Evolutionary conservation across 225 moss, liverwort and hornwort species (phyloP), one percentile per base, ranked within the genome.

Genomic region (Ulota crispa): DNA sequence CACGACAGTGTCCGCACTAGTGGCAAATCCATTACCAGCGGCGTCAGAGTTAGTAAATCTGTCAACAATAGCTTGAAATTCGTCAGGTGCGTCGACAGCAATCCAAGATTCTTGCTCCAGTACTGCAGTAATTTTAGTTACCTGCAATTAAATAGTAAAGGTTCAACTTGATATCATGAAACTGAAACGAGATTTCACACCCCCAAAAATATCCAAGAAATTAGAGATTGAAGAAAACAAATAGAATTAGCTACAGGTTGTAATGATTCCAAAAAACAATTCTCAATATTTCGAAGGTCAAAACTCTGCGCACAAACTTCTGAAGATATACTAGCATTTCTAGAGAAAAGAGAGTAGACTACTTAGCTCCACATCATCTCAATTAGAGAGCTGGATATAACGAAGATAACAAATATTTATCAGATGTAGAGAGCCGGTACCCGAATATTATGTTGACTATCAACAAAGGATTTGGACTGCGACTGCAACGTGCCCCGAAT

Each of bases 101-200:
- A 93, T 87, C 99, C 99, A 99, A 73, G 94, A 93, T 86, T 99
- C 99, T 87, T 99, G 99, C 79, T 99, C 99, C 89, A 99, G 82
- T 30, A 96, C 94, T 73, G 99, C 99, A 67, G 92, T 92, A 59
- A 96, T 91, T 85, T 99, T 99, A 62, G 88, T 18, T 80, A 96
- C 93, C 99, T 99, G 93, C 64, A 79, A 83, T 37, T 31, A 73
- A 60, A 80, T 32, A 34, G 71, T 42, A 36, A 20, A 75, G 20
- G 18, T 42, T 70, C 64, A 69, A 55, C 21, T 64, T n/a, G 20
- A 47, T 45, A 16, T 16, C 31, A 75, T 78, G 52, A 69, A 26
- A 61, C 70, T 27, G 15, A 64, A 84, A 77, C 7, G 69, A 75
- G 3, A 20, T 68, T 42, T 41, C 27, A 30, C n/a, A 60, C 7